Percentiles rank a stretch among this genome's conserved stretches.
Evolutionary conservation across 352 stramenopile genomes (phyloP).

Genomic region (Blastocystis sp.): DNA sequence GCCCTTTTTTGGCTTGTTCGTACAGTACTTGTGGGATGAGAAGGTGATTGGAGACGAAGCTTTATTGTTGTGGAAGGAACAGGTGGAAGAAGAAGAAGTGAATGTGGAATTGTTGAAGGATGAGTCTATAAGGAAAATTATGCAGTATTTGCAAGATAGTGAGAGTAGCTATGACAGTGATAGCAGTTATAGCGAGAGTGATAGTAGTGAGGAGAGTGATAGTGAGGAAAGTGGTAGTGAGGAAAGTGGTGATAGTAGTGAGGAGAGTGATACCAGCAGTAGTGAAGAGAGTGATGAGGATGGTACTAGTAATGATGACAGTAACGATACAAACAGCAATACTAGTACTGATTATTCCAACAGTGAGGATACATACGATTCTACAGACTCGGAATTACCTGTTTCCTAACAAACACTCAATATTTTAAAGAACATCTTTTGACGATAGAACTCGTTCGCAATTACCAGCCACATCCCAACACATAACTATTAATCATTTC

Average conservation of each 20-base stretch:
- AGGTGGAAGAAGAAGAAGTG: constrained; percentile 6
- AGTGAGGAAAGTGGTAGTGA: not conserved
- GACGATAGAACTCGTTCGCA: constrained; percentile 37
- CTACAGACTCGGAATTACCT: not conserved
- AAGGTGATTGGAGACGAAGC: not conserved
- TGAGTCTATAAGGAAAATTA: not conserved
- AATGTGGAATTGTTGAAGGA: constrained; percentile 44
- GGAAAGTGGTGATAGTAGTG: not conserved
- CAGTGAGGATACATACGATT: not conserved
- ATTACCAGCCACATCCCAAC: constrained; percentile 54
- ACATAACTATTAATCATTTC: constrained; percentile 38
- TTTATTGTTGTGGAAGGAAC: not conserved
- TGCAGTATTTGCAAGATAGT: constrained; percentile 10
- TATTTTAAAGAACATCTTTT: constrained; percentile 57
- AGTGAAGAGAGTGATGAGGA: constrained; percentile 15
- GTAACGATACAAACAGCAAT: not conserved
- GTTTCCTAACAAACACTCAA: constrained; percentile 57
- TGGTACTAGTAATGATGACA: not conserved
- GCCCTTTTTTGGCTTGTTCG: constrained; percentile 43
- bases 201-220: not conserved
- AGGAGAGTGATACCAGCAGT: not conserved
- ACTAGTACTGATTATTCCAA: not conserved
- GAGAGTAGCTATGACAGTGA: not conserved
- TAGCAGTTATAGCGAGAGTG: not conserved
- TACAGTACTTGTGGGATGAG: constrained; percentile 36